Base-by-base conservation (phyloP, 2,329 filamentous ascomycete genomes). In the Xylaria sp. region DNA sequence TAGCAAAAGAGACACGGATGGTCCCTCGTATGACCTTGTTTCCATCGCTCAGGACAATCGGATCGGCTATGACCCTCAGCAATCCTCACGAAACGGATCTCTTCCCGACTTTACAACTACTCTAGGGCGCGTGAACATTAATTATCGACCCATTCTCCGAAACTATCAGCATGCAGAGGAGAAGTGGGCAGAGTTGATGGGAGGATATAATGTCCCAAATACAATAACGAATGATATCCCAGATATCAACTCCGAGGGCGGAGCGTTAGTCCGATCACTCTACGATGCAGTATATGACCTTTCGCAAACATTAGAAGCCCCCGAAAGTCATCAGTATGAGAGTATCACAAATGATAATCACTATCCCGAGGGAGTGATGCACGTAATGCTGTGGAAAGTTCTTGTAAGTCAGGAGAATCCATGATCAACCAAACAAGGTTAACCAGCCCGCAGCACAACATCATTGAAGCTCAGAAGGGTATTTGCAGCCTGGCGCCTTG, bases 381-480 rank as follows among this genome's bases (percentile, higher is more conserved):
- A 68, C 5, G 1, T 53, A 2, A 23, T 58, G 2, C 1, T 37
- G 5, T 66, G 66, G 66, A 12, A 9, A 2, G 27, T 69, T n/a
- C 29, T 69, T 0, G 68, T 69, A 51, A 37, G 68, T 64, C 37
- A 23, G 32, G 12, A 42, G 12, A 12, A n/a, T 2, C 2, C 3
- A 44, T 21, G 13, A 32, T 13, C 4, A 5, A 10, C 18, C n/a
- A 4, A 18, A 58, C 23, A 6, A 23, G 12, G 40, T 44, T 66
- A 62, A 69, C 29, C 42, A 4, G 2, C 21, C 1, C 5, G 3
- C 29, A 69, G 68, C 3, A 21, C 1, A 4, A 6, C 0, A 8
- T 29, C 5, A 16, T 64, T 1, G 60, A 67, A 27, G 68, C 68
- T 3, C 60, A 67, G 25, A 3, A 8, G 3, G 68, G 68, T 1